Evolutionary conservation across 306 rosid genomes (phyloP), one percentile per base, ranked within the genome.

Genomic region (Vachellia pachyceras): DNA sequence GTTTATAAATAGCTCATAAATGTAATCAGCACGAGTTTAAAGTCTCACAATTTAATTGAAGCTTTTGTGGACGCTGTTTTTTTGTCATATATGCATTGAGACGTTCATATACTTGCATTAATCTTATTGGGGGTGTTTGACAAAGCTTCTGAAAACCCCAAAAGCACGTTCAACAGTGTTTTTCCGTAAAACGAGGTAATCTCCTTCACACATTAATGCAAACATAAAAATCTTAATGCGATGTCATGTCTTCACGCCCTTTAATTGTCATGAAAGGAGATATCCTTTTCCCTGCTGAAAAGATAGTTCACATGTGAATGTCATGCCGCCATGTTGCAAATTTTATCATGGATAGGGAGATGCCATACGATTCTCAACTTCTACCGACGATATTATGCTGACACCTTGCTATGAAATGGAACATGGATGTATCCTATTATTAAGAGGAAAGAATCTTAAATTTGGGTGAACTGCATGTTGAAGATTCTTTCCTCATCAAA

Each of bases 11-110:
- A 9, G 25, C 66, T 77, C 1, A 55, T 35, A n/a, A 61, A 52
- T 57, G 10, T 60, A 6, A 13, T 17, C 57, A 20, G 55, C 47
- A 18, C 45, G 73, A 45, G 82, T 54, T 82, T 65, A 64, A 45
- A 67, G 72, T 13, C 69, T 71, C 39, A n/a, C 41, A 77, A 45
- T 75, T 65, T 68, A 39, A 81, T 74, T 40, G 22, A 81, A 67
- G 69, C 47, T 69, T 66, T 84, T 40, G 60, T 6, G 40, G 76
- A 50, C 23, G 50, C 35, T 25, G 14, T 76, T 72, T 77, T n/a
- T 67, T 52, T 47, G 44, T 45, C 46, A 25, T 22, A 9, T 55
- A 22, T 20, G 67, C 29, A 45, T 76, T 35, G 46, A 33, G 72
- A 58, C 15, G 15, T 68, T 68, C 33, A 7, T 67, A 33, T 67